Evolutionary conservation across 345 rosid species (phyloP).

Genomic region (Corchorus capsularis): DNA sequence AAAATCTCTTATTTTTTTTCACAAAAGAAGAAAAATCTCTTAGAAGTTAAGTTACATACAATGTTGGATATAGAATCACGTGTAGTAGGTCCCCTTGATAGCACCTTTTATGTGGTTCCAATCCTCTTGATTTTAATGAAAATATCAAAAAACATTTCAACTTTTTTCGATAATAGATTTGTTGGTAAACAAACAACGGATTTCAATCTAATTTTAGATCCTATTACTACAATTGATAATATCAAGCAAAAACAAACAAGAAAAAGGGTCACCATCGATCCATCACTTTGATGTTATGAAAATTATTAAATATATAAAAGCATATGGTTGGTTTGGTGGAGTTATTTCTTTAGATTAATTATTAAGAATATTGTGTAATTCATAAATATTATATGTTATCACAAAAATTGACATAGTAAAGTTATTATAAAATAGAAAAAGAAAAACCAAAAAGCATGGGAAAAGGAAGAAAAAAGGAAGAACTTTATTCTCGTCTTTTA

Average conservation of each 20-base stretch:
- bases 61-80: conserved; percentile 22
- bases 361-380: too few species aligned
- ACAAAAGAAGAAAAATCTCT: too few species aligned
- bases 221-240: neutral
- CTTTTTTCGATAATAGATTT: neutral
- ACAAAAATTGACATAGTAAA: neutral
- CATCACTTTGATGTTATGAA: neutral
- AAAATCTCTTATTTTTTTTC: too few species aligned
- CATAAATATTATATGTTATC: neutral
- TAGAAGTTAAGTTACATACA: neutral
- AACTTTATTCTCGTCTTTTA: conserved; percentile 21
- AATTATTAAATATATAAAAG: neutral
- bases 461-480: neutral
- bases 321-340: conserved; percentile 5
- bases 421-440: neutral
- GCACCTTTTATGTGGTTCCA: conserved; percentile 13
- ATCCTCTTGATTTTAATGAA: neutral
- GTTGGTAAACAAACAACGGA: conserved; percentile 1
- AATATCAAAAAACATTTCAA: conserved; percentile 23
- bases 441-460: conserved; percentile 13
- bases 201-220: neutral
- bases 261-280: neutral
- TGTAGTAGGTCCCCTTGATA: conserved; percentile 35
- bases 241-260: neutral
- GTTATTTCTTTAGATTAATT: neutral